These are phyloP conservation scores for Paramecium sexaurelia DNA, from an alignment of 73 alveolate species.

Conservation along the genomic window DNA sequence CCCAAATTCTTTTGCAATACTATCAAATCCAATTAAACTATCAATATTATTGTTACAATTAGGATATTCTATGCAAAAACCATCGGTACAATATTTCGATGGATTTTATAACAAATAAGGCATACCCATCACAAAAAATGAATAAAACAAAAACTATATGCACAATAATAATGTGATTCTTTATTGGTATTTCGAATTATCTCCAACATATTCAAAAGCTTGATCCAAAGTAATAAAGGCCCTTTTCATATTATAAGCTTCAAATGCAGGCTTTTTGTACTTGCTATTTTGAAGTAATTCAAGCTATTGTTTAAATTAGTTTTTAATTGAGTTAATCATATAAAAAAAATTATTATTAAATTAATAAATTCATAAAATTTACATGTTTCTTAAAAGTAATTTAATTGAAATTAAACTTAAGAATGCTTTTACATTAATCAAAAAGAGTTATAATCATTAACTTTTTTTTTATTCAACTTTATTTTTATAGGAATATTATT, in stretches of 20 bases:
- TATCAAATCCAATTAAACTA: conserved; percentile 27
- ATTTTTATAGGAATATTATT: no score
- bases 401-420: no score
- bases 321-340: conserved; percentile 25
- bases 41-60: neutral
- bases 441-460: no score
- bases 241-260: conserved; percentile 62
- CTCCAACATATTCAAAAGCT: conserved; percentile 68
- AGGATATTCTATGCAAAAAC: neutral
- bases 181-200: conserved; percentile 60
- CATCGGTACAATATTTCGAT: neutral
- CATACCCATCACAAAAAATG: conserved; percentile 54
- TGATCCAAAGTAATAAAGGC: conserved; percentile 57
- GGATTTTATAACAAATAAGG: conserved; percentile 15
- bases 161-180: conserved; percentile 55
- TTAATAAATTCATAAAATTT: neutral
- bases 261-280: conserved; percentile 66
- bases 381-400: neutral
- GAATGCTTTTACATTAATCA: no score
- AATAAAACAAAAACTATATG: conserved; percentile 28
- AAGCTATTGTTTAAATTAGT: neutral
- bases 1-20: conserved; percentile 8
- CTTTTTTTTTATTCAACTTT: no score
- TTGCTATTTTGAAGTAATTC: neutral
- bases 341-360: neutral